phyloP scores from a whole-genome alignment of 352 stramenopile species.

The Pilasporangium apinafurcum region DNA sequence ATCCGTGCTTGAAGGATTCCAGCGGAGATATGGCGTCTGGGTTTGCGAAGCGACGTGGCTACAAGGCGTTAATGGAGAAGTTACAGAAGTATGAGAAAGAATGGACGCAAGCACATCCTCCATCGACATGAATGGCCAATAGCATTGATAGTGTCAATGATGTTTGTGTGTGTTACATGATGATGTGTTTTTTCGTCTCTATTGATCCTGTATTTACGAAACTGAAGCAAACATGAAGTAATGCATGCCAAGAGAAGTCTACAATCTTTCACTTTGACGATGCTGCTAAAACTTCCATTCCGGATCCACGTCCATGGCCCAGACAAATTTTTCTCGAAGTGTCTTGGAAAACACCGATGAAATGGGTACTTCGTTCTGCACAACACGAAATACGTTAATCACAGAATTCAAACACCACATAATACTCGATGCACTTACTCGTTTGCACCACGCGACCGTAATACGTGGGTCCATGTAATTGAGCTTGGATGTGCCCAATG shows the following conservation, averaged over 20 bases:
- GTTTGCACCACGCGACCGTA: slow-evolving; percentile 99
- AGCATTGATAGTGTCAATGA: neutral
- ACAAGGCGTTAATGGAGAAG: slow-evolving; percentile 57
- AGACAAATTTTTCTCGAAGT: slow-evolving; percentile 99
- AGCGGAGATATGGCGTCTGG: slow-evolving; percentile 50
- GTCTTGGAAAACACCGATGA: slow-evolving; percentile 98
- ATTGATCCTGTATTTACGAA: no score
- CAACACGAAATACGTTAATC: slow-evolving; percentile 1
- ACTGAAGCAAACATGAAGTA: no score
- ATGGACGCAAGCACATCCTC: slow-evolving; percentile 31
- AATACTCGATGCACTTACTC: no score
- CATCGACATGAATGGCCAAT: no score
- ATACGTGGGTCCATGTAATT: slow-evolving; percentile 99
- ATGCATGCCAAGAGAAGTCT: neutral
- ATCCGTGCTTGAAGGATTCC: slow-evolving; percentile 50
- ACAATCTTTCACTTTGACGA: neutral
- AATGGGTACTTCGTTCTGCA: slow-evolving; percentile 94
- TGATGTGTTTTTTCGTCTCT: slow-evolving; percentile 1
- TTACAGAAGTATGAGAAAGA: slow-evolving; percentile 66
- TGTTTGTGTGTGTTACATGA: neutral
- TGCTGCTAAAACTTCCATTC: slow-evolving; percentile 92
- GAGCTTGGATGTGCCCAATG: slow-evolving; percentile 99
- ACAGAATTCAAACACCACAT: slow-evolving; percentile 62
- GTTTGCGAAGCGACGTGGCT: slow-evolving; percentile 63
- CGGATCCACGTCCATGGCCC: slow-evolving; percentile 97